Conservation (phyloP, 345 rosid species). For the Trapa bicornis region DNA sequence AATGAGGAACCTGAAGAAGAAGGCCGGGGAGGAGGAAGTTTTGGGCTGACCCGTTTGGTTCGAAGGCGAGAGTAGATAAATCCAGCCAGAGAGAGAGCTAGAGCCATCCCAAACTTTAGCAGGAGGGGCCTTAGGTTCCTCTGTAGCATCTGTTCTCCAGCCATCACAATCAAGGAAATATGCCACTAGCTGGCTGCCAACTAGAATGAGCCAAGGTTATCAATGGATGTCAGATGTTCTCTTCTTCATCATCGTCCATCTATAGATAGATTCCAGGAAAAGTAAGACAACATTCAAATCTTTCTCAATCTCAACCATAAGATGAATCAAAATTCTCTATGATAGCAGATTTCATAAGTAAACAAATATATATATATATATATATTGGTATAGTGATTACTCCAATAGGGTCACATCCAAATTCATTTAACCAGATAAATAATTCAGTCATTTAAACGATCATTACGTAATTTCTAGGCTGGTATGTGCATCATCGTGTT, state of each 20-base stretch:
- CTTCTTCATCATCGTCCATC: slow-evolving; percentile 41
- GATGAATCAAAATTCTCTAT: neutral
- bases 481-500: neutral
- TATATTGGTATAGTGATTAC: neutral
- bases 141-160: slow-evolving; percentile 20
- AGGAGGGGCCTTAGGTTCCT: slow-evolving; percentile 40
- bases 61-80: slow-evolving; percentile 45
- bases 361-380: neutral
- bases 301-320: neutral
- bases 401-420: neutral
- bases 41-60: slow-evolving; percentile 21
- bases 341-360: neutral
- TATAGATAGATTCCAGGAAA: slow-evolving; percentile 12
- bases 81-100: slow-evolving; percentile 67
- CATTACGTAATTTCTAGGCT: neutral
- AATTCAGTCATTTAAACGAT: neutral
- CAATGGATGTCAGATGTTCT: slow-evolving; percentile 8
- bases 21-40: slow-evolving; percentile 21
- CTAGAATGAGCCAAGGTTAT: neutral
- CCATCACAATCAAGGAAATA: slow-evolving; percentile 12
- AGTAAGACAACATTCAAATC: slow-evolving; percentile 1
- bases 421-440: neutral
- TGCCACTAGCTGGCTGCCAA: neutral
- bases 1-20: slow-evolving; percentile 23
- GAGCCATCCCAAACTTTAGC: slow-evolving; percentile 52